phyloP scores from a whole-genome alignment of 2,329 filamentous ascomycete genomes.

The Trichoderma sp. region DNA sequence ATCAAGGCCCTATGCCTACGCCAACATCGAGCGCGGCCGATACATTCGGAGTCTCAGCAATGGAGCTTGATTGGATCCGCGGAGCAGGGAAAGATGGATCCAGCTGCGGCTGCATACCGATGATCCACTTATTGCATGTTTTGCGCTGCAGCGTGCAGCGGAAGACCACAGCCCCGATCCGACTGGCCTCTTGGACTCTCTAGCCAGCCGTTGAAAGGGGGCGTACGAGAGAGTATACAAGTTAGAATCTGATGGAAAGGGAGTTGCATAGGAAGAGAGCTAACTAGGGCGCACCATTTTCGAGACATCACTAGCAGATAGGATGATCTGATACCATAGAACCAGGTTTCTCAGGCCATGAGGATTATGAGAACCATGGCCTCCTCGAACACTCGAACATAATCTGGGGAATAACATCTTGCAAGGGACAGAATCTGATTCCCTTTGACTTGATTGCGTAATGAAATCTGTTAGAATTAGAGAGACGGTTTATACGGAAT shows the following conservation, averaged over 20 bases:
- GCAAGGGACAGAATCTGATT: not conserved
- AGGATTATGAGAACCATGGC: constrained; percentile 1
- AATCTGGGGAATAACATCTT: constrained; percentile 7
- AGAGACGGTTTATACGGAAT: not conserved
- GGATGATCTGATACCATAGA: constrained; percentile 14
- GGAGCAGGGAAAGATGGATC: not conserved
- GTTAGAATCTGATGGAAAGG: not conserved
- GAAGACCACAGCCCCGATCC: not conserved
- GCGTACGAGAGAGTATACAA: not conserved
- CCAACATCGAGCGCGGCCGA: constrained; percentile 46
- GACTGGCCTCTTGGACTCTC: not conserved
- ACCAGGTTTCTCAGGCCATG: not conserved
- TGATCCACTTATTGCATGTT: not conserved
- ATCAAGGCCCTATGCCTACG: constrained; percentile 60
- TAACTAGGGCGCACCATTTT: not conserved
- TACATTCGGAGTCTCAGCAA: constrained; percentile 25
- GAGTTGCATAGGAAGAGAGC: not conserved
- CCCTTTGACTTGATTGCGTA: not conserved
- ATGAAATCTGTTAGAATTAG: constrained; percentile 3
- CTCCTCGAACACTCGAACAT: not conserved
- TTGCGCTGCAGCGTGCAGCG: not conserved
- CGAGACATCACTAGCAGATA: constrained; percentile 2
- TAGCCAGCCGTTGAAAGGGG: not conserved
- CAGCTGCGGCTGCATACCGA: not conserved
- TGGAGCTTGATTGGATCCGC: not conserved